Percentiles rank a stretch among this genome's conserved stretches.
Conservation (phyloP, 2,329 filamentous ascomycete species). For the Fusarium nodosum region DNA sequence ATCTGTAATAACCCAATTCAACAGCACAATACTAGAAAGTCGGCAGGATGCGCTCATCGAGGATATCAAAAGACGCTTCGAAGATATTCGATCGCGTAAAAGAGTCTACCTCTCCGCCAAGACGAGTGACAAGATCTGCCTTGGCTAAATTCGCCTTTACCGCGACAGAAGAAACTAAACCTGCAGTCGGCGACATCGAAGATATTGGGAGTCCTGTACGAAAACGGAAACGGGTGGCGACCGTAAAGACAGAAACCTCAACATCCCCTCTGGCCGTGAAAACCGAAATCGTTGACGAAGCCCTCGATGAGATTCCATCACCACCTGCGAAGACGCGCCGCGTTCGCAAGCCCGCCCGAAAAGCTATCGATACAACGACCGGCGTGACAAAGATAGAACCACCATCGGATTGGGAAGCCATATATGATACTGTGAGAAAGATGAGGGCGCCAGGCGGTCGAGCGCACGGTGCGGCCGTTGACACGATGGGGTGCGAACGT, state of each 20-base stretch:
- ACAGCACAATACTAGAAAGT: conserved; percentile 6
- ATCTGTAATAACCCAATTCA: background rate
- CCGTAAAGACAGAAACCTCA: conserved; percentile 25
- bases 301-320: conserved; percentile 44
- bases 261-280: conserved; percentile 53
- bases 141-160: conserved; percentile 63
- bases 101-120: conserved; percentile 52
- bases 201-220: conserved; percentile 60
- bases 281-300: conserved; percentile 55
- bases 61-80: conserved; percentile 69
- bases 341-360: conserved; percentile 63
- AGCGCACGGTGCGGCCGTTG: conserved; percentile 84
- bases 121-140: conserved; percentile 64
- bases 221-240: conserved; percentile 51
- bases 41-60: conserved; percentile 67
- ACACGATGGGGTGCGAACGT: conserved; percentile 96
- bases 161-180: conserved; percentile 45
- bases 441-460: conserved; percentile 74
- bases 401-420: conserved; percentile 84
- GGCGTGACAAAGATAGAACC: conserved; percentile 63
- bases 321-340: conserved; percentile 49
- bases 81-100: conserved; percentile 62
- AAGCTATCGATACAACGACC: conserved; percentile 57
- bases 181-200: conserved; percentile 65
- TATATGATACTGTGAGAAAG: conserved; percentile 81